phyloP scores from a whole-genome alignment of 805 yeast species.

The Candida coquimbonensis region DNA sequence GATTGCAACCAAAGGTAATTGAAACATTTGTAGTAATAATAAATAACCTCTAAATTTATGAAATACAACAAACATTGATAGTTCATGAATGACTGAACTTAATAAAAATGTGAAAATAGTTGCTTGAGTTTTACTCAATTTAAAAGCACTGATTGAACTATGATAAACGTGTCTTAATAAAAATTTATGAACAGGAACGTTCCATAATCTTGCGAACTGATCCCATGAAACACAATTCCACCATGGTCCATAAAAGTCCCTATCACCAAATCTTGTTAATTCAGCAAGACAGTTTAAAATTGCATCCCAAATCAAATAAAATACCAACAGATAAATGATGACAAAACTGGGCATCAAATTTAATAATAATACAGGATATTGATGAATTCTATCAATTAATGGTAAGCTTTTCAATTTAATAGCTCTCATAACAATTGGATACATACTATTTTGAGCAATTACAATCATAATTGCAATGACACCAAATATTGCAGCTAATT shows the following conservation, averaged over 20 bases:
- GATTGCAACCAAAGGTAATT: constrained; percentile 68
- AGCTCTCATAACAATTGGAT: constrained; percentile 64
- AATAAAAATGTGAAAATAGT: constrained; percentile 71
- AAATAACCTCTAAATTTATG: constrained; percentile 75
- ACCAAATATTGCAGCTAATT: constrained; percentile 79
- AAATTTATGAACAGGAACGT: constrained; percentile 86
- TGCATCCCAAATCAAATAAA: constrained; percentile 93
- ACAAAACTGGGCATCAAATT: constrained; percentile 80
- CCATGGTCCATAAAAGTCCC: constrained; percentile 95
- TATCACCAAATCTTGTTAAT: constrained; percentile 76
- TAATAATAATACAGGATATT: constrained; percentile 52
- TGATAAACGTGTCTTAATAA: constrained; percentile 91
- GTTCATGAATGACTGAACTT: constrained; percentile 81
- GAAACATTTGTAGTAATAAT: constrained; percentile 76
- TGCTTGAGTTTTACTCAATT: constrained; percentile 59
- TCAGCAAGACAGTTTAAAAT: constrained; percentile 89
- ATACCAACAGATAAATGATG: constrained; percentile 65
- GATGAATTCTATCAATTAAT: constrained; percentile 32
- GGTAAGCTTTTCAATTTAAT: constrained; percentile 46
- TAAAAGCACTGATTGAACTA: constrained; percentile 71
- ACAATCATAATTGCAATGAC: constrained; percentile 76
- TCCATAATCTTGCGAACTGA: constrained; percentile 91
- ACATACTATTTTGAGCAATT: constrained; percentile 67
- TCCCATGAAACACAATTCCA: constrained; percentile 96
- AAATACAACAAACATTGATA: constrained; percentile 87